Conservation (phyloP, 805 yeast genomes). For the Metschnikowia cubensis region DNA sequence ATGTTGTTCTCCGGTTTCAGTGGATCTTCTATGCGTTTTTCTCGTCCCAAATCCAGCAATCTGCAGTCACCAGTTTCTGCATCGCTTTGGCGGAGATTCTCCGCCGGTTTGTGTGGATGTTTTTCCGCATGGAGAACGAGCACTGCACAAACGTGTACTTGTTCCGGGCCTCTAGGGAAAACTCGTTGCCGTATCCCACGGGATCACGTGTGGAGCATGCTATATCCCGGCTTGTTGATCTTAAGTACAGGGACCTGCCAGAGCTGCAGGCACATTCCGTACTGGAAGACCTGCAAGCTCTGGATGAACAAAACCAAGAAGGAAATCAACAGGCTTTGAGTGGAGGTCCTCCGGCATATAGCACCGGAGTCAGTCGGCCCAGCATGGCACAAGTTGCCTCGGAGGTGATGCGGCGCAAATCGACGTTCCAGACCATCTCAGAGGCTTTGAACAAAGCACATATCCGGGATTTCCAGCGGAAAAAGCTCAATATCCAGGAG, state of each 20-base stretch:
- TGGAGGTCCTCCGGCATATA: conserved; percentile 3
- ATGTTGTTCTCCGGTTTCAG: conserved; percentile 75
- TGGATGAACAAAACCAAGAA: not conserved
- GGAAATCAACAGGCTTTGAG: not conserved
- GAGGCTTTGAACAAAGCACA: conserved; percentile 70
- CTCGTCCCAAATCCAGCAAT: conserved; percentile 73
- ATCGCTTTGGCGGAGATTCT: conserved; percentile 79
- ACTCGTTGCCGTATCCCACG: conserved; percentile 74
- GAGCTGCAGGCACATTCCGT: too few species aligned
- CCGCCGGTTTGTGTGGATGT: conserved; percentile 85
- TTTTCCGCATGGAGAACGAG: conserved; percentile 93
- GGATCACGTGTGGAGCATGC: conserved; percentile 32
- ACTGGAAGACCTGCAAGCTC: too few species aligned
- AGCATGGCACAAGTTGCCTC: not conserved
- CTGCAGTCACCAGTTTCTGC: conserved; percentile 79
- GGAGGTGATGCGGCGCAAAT: conserved; percentile 19
- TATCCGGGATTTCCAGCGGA: conserved; percentile 79
- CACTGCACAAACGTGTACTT: conserved; percentile 86
- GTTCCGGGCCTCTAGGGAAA: conserved; percentile 82
- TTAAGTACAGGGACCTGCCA: conserved; percentile 20
- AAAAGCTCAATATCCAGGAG: conserved; percentile 32
- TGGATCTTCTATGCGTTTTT: conserved; percentile 90
- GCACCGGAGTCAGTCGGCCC: not conserved
- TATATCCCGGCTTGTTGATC: conserved; percentile 33
- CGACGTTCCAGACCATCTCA: conserved; percentile 43